Conservation (phyloP, 2,329 filamentous ascomycete genomes). For the Whalleya microplaca region DNA sequence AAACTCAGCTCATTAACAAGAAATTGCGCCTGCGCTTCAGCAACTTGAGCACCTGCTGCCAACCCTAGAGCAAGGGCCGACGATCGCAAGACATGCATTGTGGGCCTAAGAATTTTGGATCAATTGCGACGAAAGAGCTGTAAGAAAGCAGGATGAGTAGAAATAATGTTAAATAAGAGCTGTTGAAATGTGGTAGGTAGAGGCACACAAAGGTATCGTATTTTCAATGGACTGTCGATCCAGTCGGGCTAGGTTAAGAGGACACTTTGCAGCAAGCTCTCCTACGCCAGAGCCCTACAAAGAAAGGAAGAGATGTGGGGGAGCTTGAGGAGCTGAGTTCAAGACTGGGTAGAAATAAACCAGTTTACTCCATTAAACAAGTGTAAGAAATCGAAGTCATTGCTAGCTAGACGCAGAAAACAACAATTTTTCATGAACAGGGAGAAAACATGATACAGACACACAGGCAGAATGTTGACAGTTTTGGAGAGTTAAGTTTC, state of each 20-base stretch:
- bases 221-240: not conserved
- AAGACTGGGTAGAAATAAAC: constrained; percentile 13
- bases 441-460: too few species aligned
- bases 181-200: constrained; percentile 3
- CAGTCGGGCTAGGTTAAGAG: constrained; percentile 28
- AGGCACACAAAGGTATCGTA: not conserved
- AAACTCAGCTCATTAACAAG: constrained; percentile 78
- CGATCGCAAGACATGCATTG: constrained; percentile 48
- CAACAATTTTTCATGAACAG: too few species aligned
- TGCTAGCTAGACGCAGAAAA: too few species aligned
- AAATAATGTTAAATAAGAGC: constrained; percentile 7
- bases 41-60: constrained; percentile 46
- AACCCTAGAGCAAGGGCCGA: constrained; percentile 47
- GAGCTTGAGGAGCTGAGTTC: constrained; percentile 15
- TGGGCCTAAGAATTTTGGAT: constrained; percentile 21
- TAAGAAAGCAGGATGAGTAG: constrained; percentile 16
- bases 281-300: constrained; percentile 8
- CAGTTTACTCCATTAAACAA: too few species aligned
- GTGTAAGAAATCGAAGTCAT: too few species aligned
- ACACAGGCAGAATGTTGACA: too few species aligned
- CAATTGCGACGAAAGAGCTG: constrained; percentile 18
- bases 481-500: too few species aligned
- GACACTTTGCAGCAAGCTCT: constrained; percentile 36
- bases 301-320: constrained; percentile 5
- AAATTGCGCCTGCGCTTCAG: constrained; percentile 63